Percentiles rank a stretch among this genome's conserved stretches.
Evolutionary conservation across 768 basidiomycete species (phyloP).

Genomic region (Russula sp.): DNA sequence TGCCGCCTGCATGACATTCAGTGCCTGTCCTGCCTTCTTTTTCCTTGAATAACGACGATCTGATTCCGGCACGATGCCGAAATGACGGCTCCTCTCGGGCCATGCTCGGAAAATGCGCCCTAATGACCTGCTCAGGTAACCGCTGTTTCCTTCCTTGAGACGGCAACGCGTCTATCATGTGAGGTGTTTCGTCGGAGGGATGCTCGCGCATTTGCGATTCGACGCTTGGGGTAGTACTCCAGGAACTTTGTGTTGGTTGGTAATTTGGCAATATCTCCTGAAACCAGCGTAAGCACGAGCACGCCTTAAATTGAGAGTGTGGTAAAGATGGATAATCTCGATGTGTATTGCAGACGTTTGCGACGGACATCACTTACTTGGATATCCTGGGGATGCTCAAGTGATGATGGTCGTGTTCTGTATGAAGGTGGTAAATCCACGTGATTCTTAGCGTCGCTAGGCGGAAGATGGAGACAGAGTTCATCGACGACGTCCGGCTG

Average conservation of each 20-base stretch:
- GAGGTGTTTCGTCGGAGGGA: not conserved
- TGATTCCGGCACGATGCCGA: not conserved
- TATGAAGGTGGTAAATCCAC: constrained; percentile 19
- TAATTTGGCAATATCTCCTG: constrained; percentile 13
- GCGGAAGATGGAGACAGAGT: not conserved
- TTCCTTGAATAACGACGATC: not conserved
- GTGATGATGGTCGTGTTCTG: constrained; percentile 19
- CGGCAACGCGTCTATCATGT: not conserved
- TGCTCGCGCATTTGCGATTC: not conserved
- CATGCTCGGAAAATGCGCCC: not conserved
- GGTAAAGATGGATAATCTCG: not conserved
- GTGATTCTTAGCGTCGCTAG: not conserved
- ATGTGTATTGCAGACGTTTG: not conserved
- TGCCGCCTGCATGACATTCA: not conserved
- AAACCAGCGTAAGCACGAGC: not conserved
- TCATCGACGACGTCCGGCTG: not conserved
- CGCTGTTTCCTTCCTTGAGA: not conserved
- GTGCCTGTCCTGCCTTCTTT: not conserved
- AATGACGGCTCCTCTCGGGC: not conserved
- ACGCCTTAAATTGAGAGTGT: not conserved
- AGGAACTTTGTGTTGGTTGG: not conserved
- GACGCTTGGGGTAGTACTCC: not conserved
- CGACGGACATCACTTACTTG: constrained; percentile 10
- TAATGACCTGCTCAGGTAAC: not conserved
- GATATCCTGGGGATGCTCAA: constrained; percentile 7